phyloP scores from a whole-genome alignment of 148 eudicot species.

The Vaccinium macrocarpon region DNA sequence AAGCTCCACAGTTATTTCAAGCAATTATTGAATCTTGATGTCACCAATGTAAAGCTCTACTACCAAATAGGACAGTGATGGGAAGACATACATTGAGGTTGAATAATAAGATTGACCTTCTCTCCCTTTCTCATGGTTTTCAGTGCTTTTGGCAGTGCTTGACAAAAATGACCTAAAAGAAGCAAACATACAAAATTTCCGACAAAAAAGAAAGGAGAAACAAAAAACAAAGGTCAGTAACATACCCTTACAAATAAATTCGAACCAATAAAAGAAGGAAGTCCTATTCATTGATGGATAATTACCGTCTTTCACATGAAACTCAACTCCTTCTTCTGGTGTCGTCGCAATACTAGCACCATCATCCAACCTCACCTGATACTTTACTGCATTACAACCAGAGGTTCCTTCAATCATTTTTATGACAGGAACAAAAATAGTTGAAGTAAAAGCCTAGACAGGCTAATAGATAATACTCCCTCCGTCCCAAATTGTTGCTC shows the following conservation, averaged over 20 bases:
- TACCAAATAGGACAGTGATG: not conserved
- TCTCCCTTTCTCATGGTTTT: conserved; percentile 67
- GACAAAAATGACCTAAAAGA: conserved; percentile 49
- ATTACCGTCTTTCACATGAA: conserved; percentile 58
- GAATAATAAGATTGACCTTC: conserved; percentile 49
- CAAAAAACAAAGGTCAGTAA: not conserved
- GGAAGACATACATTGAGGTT: conserved; percentile 50
- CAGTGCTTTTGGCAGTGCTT: conserved; percentile 52
- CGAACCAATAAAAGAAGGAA: not conserved
- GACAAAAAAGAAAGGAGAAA: not conserved
- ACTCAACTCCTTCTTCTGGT: conserved; percentile 45
- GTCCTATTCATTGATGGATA: not conserved
- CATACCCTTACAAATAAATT: not conserved
- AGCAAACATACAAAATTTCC: not conserved
- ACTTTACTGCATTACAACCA: conserved; percentile 41
- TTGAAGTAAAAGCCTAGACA: not conserved
- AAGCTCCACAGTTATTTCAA: not conserved
- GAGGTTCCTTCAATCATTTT: not conserved
- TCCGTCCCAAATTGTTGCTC: too few relatives aligned
- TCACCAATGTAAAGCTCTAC: not conserved
- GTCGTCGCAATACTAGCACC: conserved; percentile 45
- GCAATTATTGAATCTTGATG: not conserved
- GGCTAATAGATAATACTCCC: not conserved
- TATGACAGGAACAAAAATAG: not conserved
- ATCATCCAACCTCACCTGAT: conserved; percentile 38